Percentiles rank a stretch among this genome's conserved stretches.
Conservation (phyloP, 306 rosid species). For the Echinosophora koreensis region DNA sequence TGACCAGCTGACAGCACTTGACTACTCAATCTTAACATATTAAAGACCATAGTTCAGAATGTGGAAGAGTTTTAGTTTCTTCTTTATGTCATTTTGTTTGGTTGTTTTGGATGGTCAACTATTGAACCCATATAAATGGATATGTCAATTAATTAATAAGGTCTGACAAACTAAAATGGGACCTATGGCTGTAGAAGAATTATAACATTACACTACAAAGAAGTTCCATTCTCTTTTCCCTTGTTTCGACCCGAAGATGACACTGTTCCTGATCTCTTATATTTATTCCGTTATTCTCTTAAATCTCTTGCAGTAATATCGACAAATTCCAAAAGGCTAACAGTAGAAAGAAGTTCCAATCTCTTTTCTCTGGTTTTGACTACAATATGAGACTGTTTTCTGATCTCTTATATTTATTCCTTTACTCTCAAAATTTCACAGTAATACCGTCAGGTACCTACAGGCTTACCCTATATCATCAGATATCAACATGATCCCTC, state of each 20-base stretch:
- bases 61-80: background rate
- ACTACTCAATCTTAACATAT: background rate
- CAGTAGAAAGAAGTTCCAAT: background rate
- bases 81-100: background rate
- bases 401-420: slow-evolving; percentile 7
- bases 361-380: slow-evolving; percentile 12
- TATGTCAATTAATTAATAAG: slow-evolving; percentile 8
- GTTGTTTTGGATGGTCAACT: background rate
- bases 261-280: slow-evolving; percentile 12
- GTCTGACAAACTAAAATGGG: background rate
- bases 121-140: background rate
- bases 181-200: background rate
- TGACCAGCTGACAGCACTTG: background rate
- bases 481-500: slow-evolving; percentile 23
- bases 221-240: background rate
- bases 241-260: slow-evolving; percentile 19
- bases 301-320: slow-evolving; percentile 16
- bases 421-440: slow-evolving; percentile 6
- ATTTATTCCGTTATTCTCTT: background rate
- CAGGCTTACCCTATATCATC: background rate
- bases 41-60: background rate
- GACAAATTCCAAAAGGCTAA: background rate
- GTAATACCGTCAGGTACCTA: slow-evolving; percentile 6
- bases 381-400: slow-evolving; percentile 13
- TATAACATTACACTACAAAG: background rate